Evolutionary conservation across 2,329 filamentous ascomycete species (phyloP).

Genomic region (Metarhizium guizhouense): DNA sequence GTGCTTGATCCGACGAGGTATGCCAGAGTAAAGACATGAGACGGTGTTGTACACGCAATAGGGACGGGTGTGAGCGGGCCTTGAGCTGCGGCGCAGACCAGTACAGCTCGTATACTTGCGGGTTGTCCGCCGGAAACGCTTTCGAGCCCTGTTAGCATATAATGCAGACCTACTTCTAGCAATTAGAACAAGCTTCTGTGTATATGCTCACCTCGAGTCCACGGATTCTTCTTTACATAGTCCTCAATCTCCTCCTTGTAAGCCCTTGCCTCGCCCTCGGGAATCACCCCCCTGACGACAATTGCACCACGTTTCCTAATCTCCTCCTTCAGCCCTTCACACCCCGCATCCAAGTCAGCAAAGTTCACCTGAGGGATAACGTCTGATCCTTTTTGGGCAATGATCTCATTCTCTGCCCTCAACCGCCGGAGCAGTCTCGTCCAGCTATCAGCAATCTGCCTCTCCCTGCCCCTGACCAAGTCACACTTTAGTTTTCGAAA

Average conservation of each 20-base stretch:
- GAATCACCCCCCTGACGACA: constrained; percentile 57
- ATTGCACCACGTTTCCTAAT: constrained; percentile 53
- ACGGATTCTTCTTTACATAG: constrained; percentile 56
- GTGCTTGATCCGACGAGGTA: constrained; percentile 34
- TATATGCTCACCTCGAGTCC: constrained; percentile 36
- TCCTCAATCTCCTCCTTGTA: constrained; percentile 57
- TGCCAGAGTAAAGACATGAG: constrained; percentile 56
- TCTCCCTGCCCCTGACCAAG: constrained; percentile 40
- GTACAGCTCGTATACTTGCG: constrained; percentile 68
- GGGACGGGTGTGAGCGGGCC: constrained; percentile 56
- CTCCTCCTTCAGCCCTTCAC: constrained; percentile 31
- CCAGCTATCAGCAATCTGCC: constrained; percentile 39
- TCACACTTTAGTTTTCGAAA: constrained; percentile 48
- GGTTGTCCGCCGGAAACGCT: constrained; percentile 59
- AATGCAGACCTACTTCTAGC: background rate
- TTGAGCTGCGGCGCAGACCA: constrained; percentile 62
- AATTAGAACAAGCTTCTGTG: background rate
- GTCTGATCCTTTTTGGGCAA: constrained; percentile 34
- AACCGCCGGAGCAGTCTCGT: constrained; percentile 35
- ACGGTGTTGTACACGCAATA: constrained; percentile 51
- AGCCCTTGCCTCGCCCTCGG: constrained; percentile 50
- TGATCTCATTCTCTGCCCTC: constrained; percentile 35
- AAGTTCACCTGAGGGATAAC: constrained; percentile 47
- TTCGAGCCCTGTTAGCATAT: background rate
- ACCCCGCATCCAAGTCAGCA: constrained; percentile 29